Evolutionary conservation across 2,329 filamentous ascomycete genomes (phyloP).

Genomic region (Chaetomium olivaceum): DNA sequence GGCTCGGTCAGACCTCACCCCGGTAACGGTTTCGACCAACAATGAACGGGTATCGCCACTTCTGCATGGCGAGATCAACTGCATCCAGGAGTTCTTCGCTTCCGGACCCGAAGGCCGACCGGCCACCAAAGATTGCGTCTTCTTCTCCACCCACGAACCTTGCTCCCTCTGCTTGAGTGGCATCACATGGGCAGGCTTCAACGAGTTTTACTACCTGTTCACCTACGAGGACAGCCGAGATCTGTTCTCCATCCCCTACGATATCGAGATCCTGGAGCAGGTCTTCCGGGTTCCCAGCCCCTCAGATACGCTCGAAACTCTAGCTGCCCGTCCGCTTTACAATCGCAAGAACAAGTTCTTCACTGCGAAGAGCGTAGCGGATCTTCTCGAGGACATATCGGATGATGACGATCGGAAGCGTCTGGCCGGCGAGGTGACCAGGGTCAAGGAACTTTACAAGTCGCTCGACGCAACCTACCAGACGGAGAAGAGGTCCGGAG

Average conservation of each 20-base stretch:
- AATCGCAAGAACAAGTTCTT: conserved; percentile 61
- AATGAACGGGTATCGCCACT: conserved; percentile 56
- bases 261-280: conserved; percentile 57
- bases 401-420: conserved; percentile 38
- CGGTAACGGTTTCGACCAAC: conserved; percentile 56
- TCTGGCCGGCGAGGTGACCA: conserved; percentile 45
- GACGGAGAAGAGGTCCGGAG: conserved; percentile 46
- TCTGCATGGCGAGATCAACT: conserved; percentile 61
- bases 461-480: conserved; percentile 52
- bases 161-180: conserved; percentile 59
- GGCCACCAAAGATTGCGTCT: conserved; percentile 50
- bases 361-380: conserved; percentile 44
- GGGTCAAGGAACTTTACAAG: conserved; percentile 52
- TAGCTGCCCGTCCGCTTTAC: conserved; percentile 49
- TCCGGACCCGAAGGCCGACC: conserved; percentile 38
- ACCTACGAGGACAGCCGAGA: conserved; percentile 60
- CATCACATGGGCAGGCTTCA: conserved; percentile 60
- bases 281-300: conserved; percentile 53
- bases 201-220: conserved; percentile 59
- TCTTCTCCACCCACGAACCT: conserved; percentile 61
- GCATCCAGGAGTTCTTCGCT: conserved; percentile 59
- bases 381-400: conserved; percentile 43
- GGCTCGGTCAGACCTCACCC: conserved; percentile 42
- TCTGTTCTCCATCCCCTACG: conserved; percentile 56
- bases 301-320: conserved; percentile 41